These are phyloP conservation scores for Fistulina hepatica DNA, from an alignment of 1,284 basidiomycete genomes.

Conservation along the genomic window DNA sequence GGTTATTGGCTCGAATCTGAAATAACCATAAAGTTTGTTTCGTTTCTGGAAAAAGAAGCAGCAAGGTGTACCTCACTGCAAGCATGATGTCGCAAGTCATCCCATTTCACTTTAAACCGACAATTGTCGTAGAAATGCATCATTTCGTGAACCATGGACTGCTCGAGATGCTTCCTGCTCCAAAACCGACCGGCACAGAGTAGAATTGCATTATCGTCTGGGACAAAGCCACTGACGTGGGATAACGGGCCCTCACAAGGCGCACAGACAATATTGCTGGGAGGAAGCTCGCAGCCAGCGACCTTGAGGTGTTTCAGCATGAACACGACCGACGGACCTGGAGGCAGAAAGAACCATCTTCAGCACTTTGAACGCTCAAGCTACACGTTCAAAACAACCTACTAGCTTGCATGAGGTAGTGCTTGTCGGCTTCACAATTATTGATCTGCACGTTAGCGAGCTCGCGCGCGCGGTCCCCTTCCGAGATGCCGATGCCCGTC, in stretches of 20 bases:
- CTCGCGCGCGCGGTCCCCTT: conserved; percentile 37
- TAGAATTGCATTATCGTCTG: conserved; percentile 63
- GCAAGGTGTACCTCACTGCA: conserved; percentile 70
- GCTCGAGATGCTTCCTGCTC: conserved; percentile 81
- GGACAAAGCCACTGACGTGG: conserved; percentile 79
- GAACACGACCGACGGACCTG: conserved; percentile 79
- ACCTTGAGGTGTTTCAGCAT: conserved; percentile 81
- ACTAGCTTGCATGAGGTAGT: conserved; percentile 44
- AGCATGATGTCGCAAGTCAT: conserved; percentile 84
- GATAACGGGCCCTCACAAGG: conserved; percentile 91
- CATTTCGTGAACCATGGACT: conserved; percentile 89
- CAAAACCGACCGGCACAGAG: conserved; percentile 79
- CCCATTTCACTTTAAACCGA: conserved; percentile 90
- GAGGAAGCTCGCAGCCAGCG: conserved; percentile 55
- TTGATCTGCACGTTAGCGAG: conserved; percentile 31
- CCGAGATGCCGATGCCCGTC: conserved; percentile 45
- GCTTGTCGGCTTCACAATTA: conserved; percentile 49
- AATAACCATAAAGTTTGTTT: neutral
- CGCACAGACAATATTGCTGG: conserved; percentile 68
- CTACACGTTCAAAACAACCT: conserved; percentile 18
- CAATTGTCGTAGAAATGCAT: conserved; percentile 96
- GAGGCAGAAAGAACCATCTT: no score
- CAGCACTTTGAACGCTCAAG: no score
- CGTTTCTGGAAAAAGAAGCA: conserved; percentile 1
- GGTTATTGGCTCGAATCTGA: conserved; percentile 87